A percentile compares a stretch with the other conserved stretches of the same genome.
phyloP scores from a whole-genome alignment of 139 green algal species.

The Auxenochlorella pyrenoidosa region DNA sequence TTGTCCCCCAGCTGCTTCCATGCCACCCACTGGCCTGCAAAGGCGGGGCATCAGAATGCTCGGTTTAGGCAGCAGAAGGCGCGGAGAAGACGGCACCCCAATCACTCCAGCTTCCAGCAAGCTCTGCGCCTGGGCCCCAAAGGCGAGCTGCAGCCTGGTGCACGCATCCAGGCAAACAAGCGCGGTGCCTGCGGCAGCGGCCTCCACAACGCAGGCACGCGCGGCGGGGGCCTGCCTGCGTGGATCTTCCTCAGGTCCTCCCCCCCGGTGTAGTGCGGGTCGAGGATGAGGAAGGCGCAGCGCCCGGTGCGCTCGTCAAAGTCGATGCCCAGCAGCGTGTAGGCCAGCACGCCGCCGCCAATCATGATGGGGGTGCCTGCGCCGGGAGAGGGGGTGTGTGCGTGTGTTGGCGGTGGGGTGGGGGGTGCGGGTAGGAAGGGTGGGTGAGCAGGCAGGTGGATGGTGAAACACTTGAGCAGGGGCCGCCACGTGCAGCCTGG shows the following conservation, averaged over 20 bases:
- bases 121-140: too few relatives aligned
- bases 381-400: not conserved
- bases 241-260: constrained; percentile 80
- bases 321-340: constrained; percentile 95
- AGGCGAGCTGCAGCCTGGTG: not conserved
- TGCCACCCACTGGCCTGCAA: constrained; percentile 83
- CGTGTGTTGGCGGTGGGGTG: not conserved
- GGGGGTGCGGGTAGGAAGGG: not conserved
- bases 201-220: too few relatives aligned
- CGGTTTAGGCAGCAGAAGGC: not conserved
- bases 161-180: not conserved
- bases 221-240: not conserved
- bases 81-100: too few relatives aligned
- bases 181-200: too few relatives aligned
- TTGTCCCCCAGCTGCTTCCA: constrained; percentile 88
- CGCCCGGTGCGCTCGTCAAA: constrained; percentile 88
- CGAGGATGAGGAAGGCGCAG: constrained; percentile 94
- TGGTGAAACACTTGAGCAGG: too few relatives aligned
- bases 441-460: too few relatives aligned
- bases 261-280: constrained; percentile 94
- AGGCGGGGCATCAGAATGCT: not conserved
- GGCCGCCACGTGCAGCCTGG: too few relatives aligned
- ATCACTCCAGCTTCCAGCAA: too few relatives aligned
- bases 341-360: constrained; percentile 94
- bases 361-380: constrained; percentile 90